Evolutionary conservation across 257 asterid species (phyloP), one percentile per base, ranked within the genome.

Genomic region (Solanum gandarillasii): DNA sequence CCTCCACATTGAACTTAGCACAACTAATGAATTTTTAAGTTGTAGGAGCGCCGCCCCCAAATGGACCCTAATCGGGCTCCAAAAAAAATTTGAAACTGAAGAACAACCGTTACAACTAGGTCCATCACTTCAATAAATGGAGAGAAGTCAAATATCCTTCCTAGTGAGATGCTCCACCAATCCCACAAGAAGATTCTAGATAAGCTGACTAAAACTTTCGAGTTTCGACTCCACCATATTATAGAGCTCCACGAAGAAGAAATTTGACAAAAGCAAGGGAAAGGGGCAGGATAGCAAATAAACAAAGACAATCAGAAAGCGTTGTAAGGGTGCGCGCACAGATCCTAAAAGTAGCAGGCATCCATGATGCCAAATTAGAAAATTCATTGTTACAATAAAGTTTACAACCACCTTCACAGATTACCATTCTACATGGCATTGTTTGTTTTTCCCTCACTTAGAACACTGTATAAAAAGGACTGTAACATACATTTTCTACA

Each of bases 401-500:
- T 27, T 82, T 48, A 48, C 43, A 29, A 48, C 70, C 85, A 18
- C 70, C 70, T 9, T 58, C 85, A 48, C 86, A 18, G 20, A 48
- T 48, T 10, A 35, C 25, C 41, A 81, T 81, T 81, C 29, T 46
- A 81, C 85, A 46, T 27, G 68, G 68, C 39, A 29, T 48, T 81
- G 68, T 16, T 46, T 29, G 25, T 18, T 25, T 2, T 3, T 1
- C 7, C 43, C 43, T 10, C 86, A 9, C 68, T 81, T 55, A 46
- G 20, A 81, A 81, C 70, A 82, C 86, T 48, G 43, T 82, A 82
- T 82, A 82, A 48, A 48, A 65, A 48, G 70, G 70, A 82, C 86
- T 29, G 85, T 48, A 82, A 82, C 86, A 82, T 82, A 48, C 86
- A 82, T 82, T 82, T 48, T 82, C 70, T 82, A 82, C 60, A 79